These are phyloP conservation scores for Pyrenula aspistea DNA, from an alignment of 495 filamentous ascomycete species.

Conservation along the genomic window DNA sequence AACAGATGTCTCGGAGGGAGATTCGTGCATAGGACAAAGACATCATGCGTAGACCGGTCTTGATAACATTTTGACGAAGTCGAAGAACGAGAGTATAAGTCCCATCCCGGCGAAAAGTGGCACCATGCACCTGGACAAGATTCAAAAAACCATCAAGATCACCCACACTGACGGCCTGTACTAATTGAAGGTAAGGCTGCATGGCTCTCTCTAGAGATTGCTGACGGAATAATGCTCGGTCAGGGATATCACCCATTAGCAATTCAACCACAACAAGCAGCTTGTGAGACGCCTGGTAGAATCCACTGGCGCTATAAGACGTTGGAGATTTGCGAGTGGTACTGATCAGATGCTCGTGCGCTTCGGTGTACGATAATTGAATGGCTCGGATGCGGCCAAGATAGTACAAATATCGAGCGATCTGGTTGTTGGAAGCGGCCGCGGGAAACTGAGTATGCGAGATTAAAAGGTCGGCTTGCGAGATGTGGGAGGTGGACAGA, in stretches of 20 bases:
- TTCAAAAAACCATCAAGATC: slow-evolving; percentile 86
- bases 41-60: slow-evolving; percentile 98
- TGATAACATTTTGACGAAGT: slow-evolving; percentile 95
- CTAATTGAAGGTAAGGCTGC: slow-evolving; percentile 82
- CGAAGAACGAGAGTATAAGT: slow-evolving; percentile 93
- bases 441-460: slow-evolving; percentile 89
- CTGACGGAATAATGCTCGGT: slow-evolving; percentile 84
- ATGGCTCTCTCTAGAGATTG: slow-evolving; percentile 73
- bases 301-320: slow-evolving; percentile 76
- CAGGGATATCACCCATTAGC: slow-evolving; percentile 97
- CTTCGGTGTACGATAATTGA: slow-evolving; percentile 89
- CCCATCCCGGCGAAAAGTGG: slow-evolving; percentile 81
- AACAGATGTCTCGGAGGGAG: slow-evolving; percentile 94
- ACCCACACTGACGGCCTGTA: slow-evolving; percentile 89
- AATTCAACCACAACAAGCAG: slow-evolving; percentile 89
- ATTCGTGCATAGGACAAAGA: slow-evolving; percentile 94
- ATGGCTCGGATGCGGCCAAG: slow-evolving; percentile 92
- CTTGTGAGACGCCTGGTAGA: slow-evolving; percentile 91
- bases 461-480: slow-evolving; percentile 90
- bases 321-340: slow-evolving; percentile 92
- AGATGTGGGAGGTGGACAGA: slow-evolving; percentile 88
- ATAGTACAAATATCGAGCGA: slow-evolving; percentile 92
- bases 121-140: slow-evolving; percentile 64
- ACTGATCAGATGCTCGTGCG: slow-evolving; percentile 83
- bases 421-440: slow-evolving; percentile 92